Conservation (phyloP, 192 early-diverging fungal species). For the Jimgerdemannia flammicorona region DNA sequence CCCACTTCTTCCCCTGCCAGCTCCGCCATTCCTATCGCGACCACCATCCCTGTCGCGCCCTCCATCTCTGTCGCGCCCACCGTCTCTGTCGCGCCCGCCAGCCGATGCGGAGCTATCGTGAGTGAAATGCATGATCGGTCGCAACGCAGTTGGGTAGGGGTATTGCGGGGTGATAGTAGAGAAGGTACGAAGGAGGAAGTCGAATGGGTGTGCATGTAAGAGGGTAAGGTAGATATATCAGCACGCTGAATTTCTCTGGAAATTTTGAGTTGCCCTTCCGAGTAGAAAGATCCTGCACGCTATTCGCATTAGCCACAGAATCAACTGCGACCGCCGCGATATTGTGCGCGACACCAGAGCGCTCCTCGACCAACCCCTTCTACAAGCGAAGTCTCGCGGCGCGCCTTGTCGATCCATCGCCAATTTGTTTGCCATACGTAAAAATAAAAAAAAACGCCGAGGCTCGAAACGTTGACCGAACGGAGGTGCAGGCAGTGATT, state of each 20-base stretch:
- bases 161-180: neutral
- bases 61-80: constrained; percentile 4
- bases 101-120: neutral
- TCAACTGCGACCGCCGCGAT: no score
- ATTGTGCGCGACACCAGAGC: no score
- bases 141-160: neutral
- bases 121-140: neutral
- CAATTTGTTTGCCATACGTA: no score
- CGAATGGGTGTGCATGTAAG: neutral
- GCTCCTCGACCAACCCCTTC: no score
- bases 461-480: neutral
- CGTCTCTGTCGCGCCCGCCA: constrained; percentile 15
- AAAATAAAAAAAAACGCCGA: no score
- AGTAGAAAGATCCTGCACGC: neutral
- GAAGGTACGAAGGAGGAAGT: neutral
- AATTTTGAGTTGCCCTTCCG: neutral
- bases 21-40: constrained; percentile 2
- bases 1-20: constrained; percentile 5
- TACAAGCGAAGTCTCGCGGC: no score
- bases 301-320: neutral
- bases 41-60: constrained; percentile 7
- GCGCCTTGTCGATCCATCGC: no score
- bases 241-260: neutral
- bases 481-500: neutral
- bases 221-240: neutral